Percentiles rank a stretch among this genome's conserved stretches.
phyloP scores from a whole-genome alignment of 148 eudicot species.

The Polygonum maritimum region DNA sequence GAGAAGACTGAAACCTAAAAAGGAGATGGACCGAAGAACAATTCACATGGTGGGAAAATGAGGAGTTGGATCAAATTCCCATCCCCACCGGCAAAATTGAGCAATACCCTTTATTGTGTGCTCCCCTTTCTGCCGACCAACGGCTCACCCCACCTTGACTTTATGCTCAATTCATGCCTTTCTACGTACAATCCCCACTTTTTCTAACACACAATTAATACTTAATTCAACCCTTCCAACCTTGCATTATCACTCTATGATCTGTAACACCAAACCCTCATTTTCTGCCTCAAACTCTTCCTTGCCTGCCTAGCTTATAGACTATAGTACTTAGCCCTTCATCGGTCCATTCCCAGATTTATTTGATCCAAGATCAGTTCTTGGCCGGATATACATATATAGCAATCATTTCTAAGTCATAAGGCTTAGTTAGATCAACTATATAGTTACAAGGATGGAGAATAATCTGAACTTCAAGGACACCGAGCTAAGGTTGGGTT shows the following conservation, averaged over 20 bases:
- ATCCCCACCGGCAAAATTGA: neutral
- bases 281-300: neutral
- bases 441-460: neutral
- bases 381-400: neutral
- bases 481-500: neutral
- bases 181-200: neutral
- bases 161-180: neutral
- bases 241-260: neutral
- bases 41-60: constrained; percentile 3
- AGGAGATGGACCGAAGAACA: no score
- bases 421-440: neutral
- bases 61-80: neutral
- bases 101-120: neutral
- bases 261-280: neutral
- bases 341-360: neutral
- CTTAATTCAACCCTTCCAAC: neutral
- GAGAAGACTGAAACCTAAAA: no score
- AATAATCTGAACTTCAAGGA: neutral
- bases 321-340: no score
- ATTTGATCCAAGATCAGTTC: neutral
- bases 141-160: neutral
- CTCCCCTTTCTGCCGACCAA: neutral
- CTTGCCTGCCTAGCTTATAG: no score
- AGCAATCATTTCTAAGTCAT: neutral
- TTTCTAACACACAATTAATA: neutral